phyloP scores from a whole-genome alignment of 1,139 yeast genomes.

The Yamadazyma jaroonii region DNA sequence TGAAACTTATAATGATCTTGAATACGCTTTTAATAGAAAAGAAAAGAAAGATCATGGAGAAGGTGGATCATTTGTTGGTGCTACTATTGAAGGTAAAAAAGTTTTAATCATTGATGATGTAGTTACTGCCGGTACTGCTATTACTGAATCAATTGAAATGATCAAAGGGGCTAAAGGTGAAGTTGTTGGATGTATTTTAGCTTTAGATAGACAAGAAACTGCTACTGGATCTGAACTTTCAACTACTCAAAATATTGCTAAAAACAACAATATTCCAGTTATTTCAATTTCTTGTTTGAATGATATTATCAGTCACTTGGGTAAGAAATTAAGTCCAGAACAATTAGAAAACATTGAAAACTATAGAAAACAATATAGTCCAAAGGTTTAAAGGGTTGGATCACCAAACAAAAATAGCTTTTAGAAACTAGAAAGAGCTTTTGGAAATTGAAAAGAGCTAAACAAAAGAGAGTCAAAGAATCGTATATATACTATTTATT shows the following conservation, averaged over 20 bases:
- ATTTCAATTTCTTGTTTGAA: constrained; percentile 72
- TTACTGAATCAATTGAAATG: constrained; percentile 86
- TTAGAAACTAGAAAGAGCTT: neutral
- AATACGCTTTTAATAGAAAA: constrained; percentile 78
- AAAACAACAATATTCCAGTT: constrained; percentile 77
- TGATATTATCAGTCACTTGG: constrained; percentile 67
- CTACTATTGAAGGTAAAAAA: constrained; percentile 64
- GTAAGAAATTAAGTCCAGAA: constrained; percentile 50
- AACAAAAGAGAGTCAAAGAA: neutral
- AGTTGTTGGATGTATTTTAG: constrained; percentile 83
- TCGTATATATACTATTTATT: neutral
- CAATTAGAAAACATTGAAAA: constrained; percentile 55
- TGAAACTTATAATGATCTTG: constrained; percentile 61
- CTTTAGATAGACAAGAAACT: constrained; percentile 92
- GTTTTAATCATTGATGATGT: constrained; percentile 92
- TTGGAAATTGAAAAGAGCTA: too few relatives aligned
- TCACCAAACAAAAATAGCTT: neutral
- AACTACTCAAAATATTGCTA: constrained; percentile 78
- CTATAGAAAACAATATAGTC: constrained; percentile 56
- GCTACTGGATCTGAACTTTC: constrained; percentile 65
- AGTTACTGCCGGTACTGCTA: constrained; percentile 98
- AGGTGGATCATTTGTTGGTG: constrained; percentile 94
- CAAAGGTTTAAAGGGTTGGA: constrained; percentile 20
- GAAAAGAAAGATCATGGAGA: constrained; percentile 98
- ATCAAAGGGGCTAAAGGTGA: constrained; percentile 68